phyloP scores from a whole-genome alignment of 2,329 filamentous ascomycete genomes.

The Zymoseptoria brevis region DNA sequence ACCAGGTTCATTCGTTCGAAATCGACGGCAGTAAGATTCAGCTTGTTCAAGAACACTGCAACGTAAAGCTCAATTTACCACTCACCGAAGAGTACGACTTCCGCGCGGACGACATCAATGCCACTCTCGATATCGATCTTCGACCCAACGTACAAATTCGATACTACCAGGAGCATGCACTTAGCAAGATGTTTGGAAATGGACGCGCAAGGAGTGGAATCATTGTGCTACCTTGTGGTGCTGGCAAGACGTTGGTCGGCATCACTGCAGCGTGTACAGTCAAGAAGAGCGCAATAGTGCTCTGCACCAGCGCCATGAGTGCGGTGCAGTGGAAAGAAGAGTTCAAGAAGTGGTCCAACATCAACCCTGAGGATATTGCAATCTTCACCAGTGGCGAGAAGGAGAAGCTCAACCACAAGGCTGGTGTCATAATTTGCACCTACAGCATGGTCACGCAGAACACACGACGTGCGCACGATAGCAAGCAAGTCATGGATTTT shows the following conservation, averaged over 20 bases:
- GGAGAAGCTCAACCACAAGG: slow-evolving; percentile 73
- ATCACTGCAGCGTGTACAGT: slow-evolving; percentile 97
- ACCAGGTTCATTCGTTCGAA: slow-evolving; percentile 88
- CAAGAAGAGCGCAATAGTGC: slow-evolving; percentile 89
- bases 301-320: slow-evolving; percentile 96
- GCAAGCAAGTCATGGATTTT: slow-evolving; percentile 96
- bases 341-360: slow-evolving; percentile 99
- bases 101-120: slow-evolving; percentile 78
- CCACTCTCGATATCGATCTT: slow-evolving; percentile 88
- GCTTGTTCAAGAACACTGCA: slow-evolving; percentile 77
- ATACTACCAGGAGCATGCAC: slow-evolving; percentile 90
- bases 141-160: slow-evolving; percentile 84
- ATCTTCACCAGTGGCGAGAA: slow-evolving; percentile 95
- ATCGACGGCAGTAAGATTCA: slow-evolving; percentile 78
- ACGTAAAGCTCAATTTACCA: slow-evolving; percentile 71
- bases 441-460: slow-evolving; percentile 98
- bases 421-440: slow-evolving; percentile 93
- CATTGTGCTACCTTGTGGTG: slow-evolving; percentile 92
- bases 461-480: slow-evolving; percentile 78
- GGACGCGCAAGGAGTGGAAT: slow-evolving; percentile 94
- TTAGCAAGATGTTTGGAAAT: slow-evolving; percentile 99
- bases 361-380: slow-evolving; percentile 84
- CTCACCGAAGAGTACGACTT: slow-evolving; percentile 97
- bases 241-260: slow-evolving; percentile 95
- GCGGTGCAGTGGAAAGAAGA: slow-evolving; percentile 95